Conservation (phyloP, 2,329 filamentous ascomycete species). For the Phyllosticta capitalensis region DNA sequence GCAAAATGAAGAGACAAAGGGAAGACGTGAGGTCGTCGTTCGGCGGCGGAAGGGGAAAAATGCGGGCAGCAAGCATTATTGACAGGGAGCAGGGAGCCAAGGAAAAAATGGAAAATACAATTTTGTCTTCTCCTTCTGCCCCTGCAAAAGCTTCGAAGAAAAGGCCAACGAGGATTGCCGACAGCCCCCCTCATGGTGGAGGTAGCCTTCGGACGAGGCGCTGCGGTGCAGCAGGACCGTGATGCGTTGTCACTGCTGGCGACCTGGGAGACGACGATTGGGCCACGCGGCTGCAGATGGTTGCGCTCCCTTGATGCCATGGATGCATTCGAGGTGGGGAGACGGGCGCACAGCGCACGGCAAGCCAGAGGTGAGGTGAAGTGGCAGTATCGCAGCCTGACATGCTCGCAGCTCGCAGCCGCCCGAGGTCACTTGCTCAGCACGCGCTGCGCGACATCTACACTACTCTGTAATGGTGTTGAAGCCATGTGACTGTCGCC, state of each 20-base stretch:
- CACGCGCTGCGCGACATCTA: not conserved
- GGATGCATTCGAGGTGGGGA: slow-evolving; percentile 1
- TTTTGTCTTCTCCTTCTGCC: not conserved
- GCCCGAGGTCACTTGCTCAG: not conserved
- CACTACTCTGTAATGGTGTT: not conserved
- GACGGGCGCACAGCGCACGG: not conserved
- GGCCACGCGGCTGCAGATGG: not conserved
- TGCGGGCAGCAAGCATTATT: too few relatives aligned
- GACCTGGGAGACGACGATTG: slow-evolving; percentile 9
- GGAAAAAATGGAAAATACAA: not conserved
- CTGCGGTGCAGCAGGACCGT: slow-evolving; percentile 6
- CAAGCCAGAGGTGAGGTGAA: not conserved
- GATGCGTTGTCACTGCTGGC: slow-evolving; percentile 11
- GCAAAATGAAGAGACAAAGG: not conserved
- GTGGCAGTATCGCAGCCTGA: not conserved
- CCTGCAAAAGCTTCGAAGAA: not conserved
- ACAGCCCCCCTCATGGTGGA: slow-evolving; percentile 1
- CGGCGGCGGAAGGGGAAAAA: not conserved
- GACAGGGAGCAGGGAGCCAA: not conserved
- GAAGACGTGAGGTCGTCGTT: not conserved
- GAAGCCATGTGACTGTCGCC: not conserved
- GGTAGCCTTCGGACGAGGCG: slow-evolving; percentile 6
- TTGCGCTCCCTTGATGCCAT: slow-evolving; percentile 1
- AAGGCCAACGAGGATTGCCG: not conserved
- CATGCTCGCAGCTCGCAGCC: not conserved